Conservation (phyloP, 352 stramenopile species). For the Phytophthora gonapodyides region DNA sequence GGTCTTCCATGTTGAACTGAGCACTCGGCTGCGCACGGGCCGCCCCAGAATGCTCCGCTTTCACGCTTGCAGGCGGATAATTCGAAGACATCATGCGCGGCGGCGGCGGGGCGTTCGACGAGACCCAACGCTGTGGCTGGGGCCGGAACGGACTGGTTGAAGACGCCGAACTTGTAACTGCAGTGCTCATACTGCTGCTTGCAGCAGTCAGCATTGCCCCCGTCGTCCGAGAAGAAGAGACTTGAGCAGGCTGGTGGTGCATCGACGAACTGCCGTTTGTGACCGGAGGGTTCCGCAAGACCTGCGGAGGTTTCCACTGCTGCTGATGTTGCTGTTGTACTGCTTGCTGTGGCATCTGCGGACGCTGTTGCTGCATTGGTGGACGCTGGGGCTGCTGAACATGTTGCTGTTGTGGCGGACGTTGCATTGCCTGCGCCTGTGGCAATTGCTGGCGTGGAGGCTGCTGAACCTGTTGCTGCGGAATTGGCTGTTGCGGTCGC, state of each 20-base stretch:
- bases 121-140: conserved; percentile 32
- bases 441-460: conserved; percentile 12
- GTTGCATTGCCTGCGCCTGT: conserved; percentile 11
- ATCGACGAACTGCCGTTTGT: conserved; percentile 16
- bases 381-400: conserved; percentile 12
- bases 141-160: conserved; percentile 28
- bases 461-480: conserved; percentile 7
- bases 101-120: conserved; percentile 50
- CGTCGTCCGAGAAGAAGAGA: conserved; percentile 29
- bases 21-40: conserved; percentile 25
- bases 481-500: conserved; percentile 9
- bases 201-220: conserved; percentile 37
- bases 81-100: conserved; percentile 43
- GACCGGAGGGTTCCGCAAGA: conserved; percentile 22
- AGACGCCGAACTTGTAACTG: conserved; percentile 6
- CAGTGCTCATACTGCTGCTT: conserved; percentile 21
- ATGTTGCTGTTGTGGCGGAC: conserved; percentile 10
- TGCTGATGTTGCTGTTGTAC: conserved; percentile 27
- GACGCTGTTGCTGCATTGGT: conserved; percentile 13
- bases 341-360: conserved; percentile 6
- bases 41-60: conserved; percentile 21
- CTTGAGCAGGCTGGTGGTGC: conserved; percentile 24
- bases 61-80: conserved; percentile 29
- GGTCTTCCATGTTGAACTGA: conserved; percentile 77
- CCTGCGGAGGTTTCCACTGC: conserved; percentile 38